Percentiles rank a stretch among this genome's conserved stretches.
These are phyloP conservation scores for Botryobasidium botryosum DNA, from an alignment of 768 basidiomycete species.

Conservation along the genomic window DNA sequence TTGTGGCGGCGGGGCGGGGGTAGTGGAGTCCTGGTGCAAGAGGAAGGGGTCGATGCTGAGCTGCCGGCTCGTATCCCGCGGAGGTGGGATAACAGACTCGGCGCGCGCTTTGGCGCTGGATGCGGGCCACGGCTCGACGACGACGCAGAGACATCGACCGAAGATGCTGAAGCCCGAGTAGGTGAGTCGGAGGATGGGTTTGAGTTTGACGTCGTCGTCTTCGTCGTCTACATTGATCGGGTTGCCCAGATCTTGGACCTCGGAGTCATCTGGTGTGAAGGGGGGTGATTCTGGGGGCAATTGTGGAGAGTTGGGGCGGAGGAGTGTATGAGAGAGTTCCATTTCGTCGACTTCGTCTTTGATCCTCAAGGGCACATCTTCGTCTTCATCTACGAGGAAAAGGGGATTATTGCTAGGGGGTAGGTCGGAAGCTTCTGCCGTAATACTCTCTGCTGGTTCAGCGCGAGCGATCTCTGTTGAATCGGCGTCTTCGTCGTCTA, in stretches of 20 bases:
- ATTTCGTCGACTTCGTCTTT: slow-evolving; percentile 7
- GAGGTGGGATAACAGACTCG: too few relatives aligned
- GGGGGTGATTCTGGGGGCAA: neutral
- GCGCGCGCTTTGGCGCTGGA: too few relatives aligned
- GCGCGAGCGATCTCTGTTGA: neutral
- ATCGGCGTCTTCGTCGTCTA: slow-evolving; percentile 5
- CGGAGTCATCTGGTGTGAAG: neutral
- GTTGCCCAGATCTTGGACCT: neutral
- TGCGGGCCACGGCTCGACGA: slow-evolving; percentile 78
- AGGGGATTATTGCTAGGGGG: neutral
- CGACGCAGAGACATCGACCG: slow-evolving; percentile 59
- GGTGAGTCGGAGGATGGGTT: slow-evolving; percentile 43
- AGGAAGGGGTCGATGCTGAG: too few relatives aligned
- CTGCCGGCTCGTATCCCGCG: too few relatives aligned
- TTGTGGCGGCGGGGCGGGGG: too few relatives aligned
- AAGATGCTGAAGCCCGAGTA: slow-evolving; percentile 58
- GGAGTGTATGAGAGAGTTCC: slow-evolving; percentile 3
- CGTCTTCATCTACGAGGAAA: neutral
- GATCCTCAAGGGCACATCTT: neutral
- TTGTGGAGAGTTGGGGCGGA: slow-evolving; percentile 24
- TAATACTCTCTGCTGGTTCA: neutral
- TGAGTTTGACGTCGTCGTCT: slow-evolving; percentile 51
- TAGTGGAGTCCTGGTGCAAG: too few relatives aligned
- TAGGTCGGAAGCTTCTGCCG: neutral
- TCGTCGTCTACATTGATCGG: slow-evolving; percentile 17